Base-by-base conservation (phyloP, 108 stramenopile species). In the Thalassiosira profunda region DNA sequence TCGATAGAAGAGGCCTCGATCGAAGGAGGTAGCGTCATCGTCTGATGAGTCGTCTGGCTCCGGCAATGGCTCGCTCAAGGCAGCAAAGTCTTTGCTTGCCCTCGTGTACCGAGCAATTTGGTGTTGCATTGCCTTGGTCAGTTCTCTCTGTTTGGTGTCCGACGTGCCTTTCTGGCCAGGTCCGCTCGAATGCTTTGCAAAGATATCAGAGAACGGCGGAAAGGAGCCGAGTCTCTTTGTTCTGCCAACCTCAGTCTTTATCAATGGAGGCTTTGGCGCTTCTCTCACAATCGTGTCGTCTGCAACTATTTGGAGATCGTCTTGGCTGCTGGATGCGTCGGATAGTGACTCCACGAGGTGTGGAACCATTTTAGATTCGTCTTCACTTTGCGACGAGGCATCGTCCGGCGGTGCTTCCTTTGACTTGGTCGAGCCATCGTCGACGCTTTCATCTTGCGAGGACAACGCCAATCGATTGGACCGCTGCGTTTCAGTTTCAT, bases 171-270 rank as follows among this genome's bases (percentile, higher is more conserved):
- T 42, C 4, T 15, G 17, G 46, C 4, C 34, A 15, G 18, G 30
- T n/a, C 17, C 28, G 18, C 45, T 31, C 2, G 25, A 9, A 47
- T 10, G 25, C n/a, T 47, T 23, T 14, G 60, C 30, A 40, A 72
- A 62, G 41, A 70, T 60, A 31, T 47, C 38, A 11, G 29, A 52
- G 58, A 70, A 60, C 7, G 70, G 54, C 23, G 58, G 70, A 41
- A 60, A 60, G 17, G 12, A n/a, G 10, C 42, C 36, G 7, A 18
- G 21, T 38, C 35, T 61, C 43, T 31, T n/a, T n/a, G n/a, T 59
- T 18, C 15, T 35, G 20, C 40, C 55, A 23, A 17, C 18, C 21
- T 20, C 23, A 11, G 34, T 8, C 11, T 0, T 45, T 18, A 41
- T 35, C 25, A 25, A 40, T 1, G 9, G 1, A n/a, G 45, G 11